Conservation (phyloP, 257 asterid species). For the Primulina eburnea region DNA sequence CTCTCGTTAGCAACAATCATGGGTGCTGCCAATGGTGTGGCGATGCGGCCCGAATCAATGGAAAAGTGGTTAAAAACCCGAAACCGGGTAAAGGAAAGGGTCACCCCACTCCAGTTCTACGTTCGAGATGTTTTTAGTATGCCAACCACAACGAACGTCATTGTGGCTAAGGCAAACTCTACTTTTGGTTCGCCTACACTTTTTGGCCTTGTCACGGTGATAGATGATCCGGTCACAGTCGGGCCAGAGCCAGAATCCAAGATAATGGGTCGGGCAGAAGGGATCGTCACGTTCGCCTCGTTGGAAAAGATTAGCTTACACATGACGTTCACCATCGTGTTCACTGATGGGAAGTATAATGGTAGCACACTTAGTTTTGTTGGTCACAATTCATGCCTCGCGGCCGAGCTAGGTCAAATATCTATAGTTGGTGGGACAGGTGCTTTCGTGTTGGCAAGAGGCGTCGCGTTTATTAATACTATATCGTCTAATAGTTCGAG, state of each 20-base stretch:
- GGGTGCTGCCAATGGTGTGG: too few relatives aligned
- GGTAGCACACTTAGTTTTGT: constrained; percentile 9
- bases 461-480: neutral
- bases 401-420: neutral
- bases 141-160: neutral
- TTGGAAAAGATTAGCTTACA: neutral
- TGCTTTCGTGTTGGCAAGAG: constrained; percentile 14
- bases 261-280: constrained; percentile 8
- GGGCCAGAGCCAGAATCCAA: constrained; percentile 1
- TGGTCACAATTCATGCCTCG: neutral
- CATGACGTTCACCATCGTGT: constrained; percentile 7
- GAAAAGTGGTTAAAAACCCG: too few relatives aligned
- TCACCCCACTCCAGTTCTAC: constrained; percentile 8
- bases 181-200: neutral
- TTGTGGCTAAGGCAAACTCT: constrained; percentile 11
- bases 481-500: too few relatives aligned
- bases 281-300: neutral
- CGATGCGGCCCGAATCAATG: too few relatives aligned
- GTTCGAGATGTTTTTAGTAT: constrained; percentile 3
- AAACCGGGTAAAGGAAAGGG: neutral
- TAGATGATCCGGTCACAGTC: constrained; percentile 15
- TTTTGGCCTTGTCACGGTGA: neutral
- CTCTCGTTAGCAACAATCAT: too few relatives aligned
- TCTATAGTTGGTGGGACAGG: constrained; percentile 22
- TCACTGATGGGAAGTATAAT: constrained; percentile 8